Conservation (phyloP, 1,284 basidiomycete genomes). For the Ustilago trichophora region DNA sequence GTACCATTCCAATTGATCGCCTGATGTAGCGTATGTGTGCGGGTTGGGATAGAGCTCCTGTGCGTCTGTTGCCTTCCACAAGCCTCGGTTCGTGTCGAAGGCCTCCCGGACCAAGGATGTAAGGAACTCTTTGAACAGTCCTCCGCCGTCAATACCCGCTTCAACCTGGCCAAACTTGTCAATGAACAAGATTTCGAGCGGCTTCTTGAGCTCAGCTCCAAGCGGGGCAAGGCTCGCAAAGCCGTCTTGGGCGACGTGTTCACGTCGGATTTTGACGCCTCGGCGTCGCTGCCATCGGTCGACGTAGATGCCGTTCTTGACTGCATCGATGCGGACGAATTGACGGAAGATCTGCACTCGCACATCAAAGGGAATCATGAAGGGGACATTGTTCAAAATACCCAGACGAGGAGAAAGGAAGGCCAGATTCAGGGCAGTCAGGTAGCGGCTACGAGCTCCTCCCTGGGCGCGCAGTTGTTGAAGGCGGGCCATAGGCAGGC, state of each 20-base stretch:
- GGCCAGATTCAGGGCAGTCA: conserved; percentile 74
- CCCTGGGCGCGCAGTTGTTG: conserved; percentile 26
- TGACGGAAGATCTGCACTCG: conserved; percentile 82
- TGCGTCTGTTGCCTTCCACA: conserved; percentile 89
- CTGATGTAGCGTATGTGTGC: conserved; percentile 67
- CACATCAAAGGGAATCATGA: conserved; percentile 91
- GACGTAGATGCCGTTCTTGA: conserved; percentile 33
- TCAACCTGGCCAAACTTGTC: conserved; percentile 87
- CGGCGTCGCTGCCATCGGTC: conserved; percentile 26
- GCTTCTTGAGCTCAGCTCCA: conserved; percentile 79
- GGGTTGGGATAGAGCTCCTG: conserved; percentile 96
- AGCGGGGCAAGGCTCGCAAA: conserved; percentile 74
- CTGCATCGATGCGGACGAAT: conserved; percentile 51
- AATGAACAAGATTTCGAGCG: conserved; percentile 86
- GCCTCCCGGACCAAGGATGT: conserved; percentile 82
- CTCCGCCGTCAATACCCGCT: conserved; percentile 94
- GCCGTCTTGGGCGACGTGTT: conserved; percentile 84
- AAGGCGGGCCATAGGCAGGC: conserved; percentile 18
- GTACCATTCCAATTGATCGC: conserved; percentile 76
- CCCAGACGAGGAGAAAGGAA: conserved; percentile 84
- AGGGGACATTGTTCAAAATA: conserved; percentile 93
- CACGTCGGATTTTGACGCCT: conserved; percentile 76
- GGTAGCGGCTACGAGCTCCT: conserved; percentile 26
- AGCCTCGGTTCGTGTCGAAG: conserved; percentile 90
- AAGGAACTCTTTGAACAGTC: conserved; percentile 97